phyloP scores from a whole-genome alignment of 805 yeast genomes.

The Teunomyces gatunensis region DNA sequence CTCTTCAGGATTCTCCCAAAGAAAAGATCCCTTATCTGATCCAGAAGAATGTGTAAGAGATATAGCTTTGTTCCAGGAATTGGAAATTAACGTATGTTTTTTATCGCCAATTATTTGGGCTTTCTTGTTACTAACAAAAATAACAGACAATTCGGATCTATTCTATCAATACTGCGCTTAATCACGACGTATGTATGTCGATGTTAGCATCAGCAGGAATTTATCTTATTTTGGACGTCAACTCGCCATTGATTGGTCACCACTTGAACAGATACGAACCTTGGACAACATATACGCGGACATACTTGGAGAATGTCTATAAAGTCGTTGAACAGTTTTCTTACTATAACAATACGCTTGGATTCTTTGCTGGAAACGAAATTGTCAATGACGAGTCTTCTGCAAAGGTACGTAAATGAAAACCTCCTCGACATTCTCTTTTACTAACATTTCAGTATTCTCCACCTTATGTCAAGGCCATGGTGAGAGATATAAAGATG shows the following conservation, averaged over 20 bases:
- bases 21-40: slow-evolving; percentile 75
- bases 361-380: slow-evolving; percentile 91
- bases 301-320: slow-evolving; percentile 73
- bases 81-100: slow-evolving; percentile 65
- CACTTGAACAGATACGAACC: slow-evolving; percentile 91
- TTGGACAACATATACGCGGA: slow-evolving; percentile 77
- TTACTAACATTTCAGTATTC: slow-evolving; percentile 32
- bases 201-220: slow-evolving; percentile 88
- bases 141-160: slow-evolving; percentile 73
- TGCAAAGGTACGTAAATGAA: slow-evolving; percentile 35
- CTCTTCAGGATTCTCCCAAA: slow-evolving; percentile 62
- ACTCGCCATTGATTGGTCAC: slow-evolving; percentile 76
- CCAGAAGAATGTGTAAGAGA: slow-evolving; percentile 76
- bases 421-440: too few species aligned
- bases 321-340: slow-evolving; percentile 79
- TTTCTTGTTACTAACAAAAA: slow-evolving; percentile 12
- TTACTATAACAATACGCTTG: slow-evolving; percentile 83
- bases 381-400: slow-evolving; percentile 78
- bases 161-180: slow-evolving; percentile 74
- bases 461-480: slow-evolving; percentile 74
- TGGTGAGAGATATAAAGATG: slow-evolving; percentile 75
- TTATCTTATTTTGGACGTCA: slow-evolving; percentile 87
- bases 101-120: background rate
- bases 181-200: slow-evolving; percentile 91
- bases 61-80: slow-evolving; percentile 70